phyloP scores from a whole-genome alignment of 176 grass and related monocot genomes.

The Aegilops sharonensis region DNA sequence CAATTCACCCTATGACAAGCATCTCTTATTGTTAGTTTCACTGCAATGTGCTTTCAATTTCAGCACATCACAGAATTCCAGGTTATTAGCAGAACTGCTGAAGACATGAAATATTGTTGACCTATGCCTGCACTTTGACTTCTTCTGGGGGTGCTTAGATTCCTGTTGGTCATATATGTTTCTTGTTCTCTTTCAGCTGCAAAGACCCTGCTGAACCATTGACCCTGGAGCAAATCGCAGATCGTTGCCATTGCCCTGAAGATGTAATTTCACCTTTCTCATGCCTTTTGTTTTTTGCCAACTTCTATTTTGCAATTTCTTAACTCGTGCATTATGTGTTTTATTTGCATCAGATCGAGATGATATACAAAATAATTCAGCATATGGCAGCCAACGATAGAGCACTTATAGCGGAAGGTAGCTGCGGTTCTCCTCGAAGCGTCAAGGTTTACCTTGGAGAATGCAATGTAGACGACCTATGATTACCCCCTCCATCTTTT shows the following conservation, averaged over 20 bases:
- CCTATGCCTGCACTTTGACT: not conserved
- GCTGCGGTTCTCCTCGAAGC: conserved; percentile 85
- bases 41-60: not conserved
- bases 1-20: not conserved
- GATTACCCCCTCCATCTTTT: conserved; percentile 26
- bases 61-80: not conserved
- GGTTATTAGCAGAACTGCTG: not conserved
- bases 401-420: conserved; percentile 96
- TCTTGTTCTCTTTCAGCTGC: conserved; percentile 65
- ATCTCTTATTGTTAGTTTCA: not conserved
- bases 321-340: not conserved
- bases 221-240: conserved; percentile 82
- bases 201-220: conserved; percentile 83
- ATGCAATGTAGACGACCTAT: conserved; percentile 76
- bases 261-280: conserved; percentile 53
- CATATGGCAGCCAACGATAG: conserved; percentile 98
- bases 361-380: conserved; percentile 99
- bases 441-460: conserved; percentile 86
- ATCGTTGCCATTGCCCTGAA: conserved; percentile 78
- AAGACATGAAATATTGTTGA: not conserved
- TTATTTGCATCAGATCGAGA: conserved; percentile 70
- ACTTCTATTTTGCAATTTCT: not conserved
- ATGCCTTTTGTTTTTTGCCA: not conserved
- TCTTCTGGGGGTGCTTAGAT: not conserved
- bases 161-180: conserved; percentile 2